These are phyloP conservation scores for Trypanosoma conorhini DNA, from an alignment of 208 protist species.

Conservation along the genomic window DNA sequence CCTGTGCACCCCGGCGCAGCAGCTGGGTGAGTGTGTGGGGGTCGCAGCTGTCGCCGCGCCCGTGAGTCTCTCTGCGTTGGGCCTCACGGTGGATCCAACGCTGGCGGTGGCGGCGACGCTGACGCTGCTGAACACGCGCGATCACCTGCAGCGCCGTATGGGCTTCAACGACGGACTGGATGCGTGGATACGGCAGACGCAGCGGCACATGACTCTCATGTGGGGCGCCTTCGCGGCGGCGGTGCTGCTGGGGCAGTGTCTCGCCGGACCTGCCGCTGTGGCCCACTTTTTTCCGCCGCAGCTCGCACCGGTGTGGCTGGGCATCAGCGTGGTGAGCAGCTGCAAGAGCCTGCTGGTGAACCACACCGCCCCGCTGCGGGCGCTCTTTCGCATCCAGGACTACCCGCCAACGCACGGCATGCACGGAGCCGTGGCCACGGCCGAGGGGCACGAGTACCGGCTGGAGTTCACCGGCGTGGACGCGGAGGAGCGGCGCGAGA, in stretches of 20 bases:
- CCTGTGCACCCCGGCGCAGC: conserved; percentile 62
- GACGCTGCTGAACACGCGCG: conserved; percentile 49
- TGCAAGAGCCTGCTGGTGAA: conserved; percentile 62
- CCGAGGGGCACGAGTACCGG: conserved; percentile 72
- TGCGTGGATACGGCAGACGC: conserved; percentile 40
- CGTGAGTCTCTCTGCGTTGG: conserved; percentile 17
- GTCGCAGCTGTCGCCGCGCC: conserved; percentile 33
- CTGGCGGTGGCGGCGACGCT: conserved; percentile 53
- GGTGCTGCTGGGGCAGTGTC: conserved; percentile 15
- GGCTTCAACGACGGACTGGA: conserved; percentile 77
- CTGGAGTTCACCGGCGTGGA: conserved; percentile 73
- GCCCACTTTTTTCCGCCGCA: conserved; percentile 66
- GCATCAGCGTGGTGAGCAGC: conserved; percentile 45
- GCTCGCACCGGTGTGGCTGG: conserved; percentile 78
- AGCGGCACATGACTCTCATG: conserved; percentile 16
- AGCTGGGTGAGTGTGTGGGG: conserved; percentile 46
- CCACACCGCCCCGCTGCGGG: conserved; percentile 51
- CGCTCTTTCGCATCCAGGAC: conserved; percentile 40
- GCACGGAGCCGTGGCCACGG: conserved; percentile 61
- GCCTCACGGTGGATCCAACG: conserved; percentile 53
- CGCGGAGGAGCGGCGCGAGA: conserved; percentile 59
- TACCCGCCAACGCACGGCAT: conserved; percentile 73
- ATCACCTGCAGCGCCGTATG: conserved; percentile 53
- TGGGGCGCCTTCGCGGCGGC: conserved; percentile 34
- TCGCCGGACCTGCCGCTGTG: conserved; percentile 5